Percentiles rank a stretch among this genome's conserved stretches.
These are phyloP conservation scores for Arthroderma uncinatum DNA, from an alignment of 2,329 filamentous ascomycete genomes.

Conservation along the genomic window DNA sequence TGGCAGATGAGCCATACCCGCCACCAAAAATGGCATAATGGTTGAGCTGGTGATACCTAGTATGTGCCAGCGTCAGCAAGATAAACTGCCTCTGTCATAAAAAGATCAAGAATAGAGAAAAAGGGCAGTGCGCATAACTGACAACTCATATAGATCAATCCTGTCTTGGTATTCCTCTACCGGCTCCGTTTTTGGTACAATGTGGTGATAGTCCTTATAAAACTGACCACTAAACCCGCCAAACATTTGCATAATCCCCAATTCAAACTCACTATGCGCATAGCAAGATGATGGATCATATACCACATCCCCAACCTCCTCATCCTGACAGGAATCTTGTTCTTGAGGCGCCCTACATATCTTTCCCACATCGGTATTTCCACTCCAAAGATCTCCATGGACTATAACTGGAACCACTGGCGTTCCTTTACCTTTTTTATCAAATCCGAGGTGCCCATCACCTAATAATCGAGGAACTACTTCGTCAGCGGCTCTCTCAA, in stretches of 20 bases:
- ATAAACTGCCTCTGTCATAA: neutral
- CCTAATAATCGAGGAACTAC: slow-evolving; percentile 71
- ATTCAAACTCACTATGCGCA: slow-evolving; percentile 77
- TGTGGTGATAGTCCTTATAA: slow-evolving; percentile 61
- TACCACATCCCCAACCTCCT: slow-evolving; percentile 56
- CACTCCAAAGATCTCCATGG: slow-evolving; percentile 90
- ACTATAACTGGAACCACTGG: slow-evolving; percentile 65
- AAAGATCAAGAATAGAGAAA: neutral
- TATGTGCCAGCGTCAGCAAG: neutral
- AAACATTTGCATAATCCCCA: slow-evolving; percentile 96
- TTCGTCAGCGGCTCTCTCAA: slow-evolving; percentile 50
- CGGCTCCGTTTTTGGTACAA: slow-evolving; percentile 71
- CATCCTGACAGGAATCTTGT: neutral
- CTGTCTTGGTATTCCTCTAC: slow-evolving; percentile 76
- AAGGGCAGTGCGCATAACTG: slow-evolving; percentile 29
- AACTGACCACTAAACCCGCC: slow-evolving; percentile 67
- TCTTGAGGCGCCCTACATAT: slow-evolving; percentile 39
- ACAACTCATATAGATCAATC: slow-evolving; percentile 70
- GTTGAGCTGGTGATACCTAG: slow-evolving; percentile 78
- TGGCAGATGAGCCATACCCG: slow-evolving; percentile 62
- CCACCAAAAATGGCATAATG: slow-evolving; percentile 78
- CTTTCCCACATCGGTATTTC: slow-evolving; percentile 60
- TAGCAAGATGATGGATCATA: slow-evolving; percentile 76
- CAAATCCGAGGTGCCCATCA: slow-evolving; percentile 50
- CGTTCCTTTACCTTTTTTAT: slow-evolving; percentile 33